Evolutionary conservation across 352 stramenopile genomes (phyloP).

Genomic region (Pythium rishiriense): DNA sequence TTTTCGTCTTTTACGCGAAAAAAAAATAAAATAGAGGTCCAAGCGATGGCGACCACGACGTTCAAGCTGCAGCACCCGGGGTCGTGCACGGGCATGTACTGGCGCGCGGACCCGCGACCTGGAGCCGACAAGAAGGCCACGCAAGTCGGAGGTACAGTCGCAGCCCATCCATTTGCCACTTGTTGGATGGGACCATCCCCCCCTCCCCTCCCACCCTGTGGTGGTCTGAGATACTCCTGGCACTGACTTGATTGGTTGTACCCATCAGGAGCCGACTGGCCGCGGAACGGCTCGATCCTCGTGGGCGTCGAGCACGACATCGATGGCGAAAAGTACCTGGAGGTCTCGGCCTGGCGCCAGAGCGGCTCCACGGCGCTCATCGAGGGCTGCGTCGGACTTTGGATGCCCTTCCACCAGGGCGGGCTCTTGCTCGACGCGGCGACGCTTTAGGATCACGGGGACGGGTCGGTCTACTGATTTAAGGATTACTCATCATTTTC

Average conservation of each 20-base stretch:
- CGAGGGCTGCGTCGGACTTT: slow-evolving; percentile 8
- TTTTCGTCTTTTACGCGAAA: neutral
- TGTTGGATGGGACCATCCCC: neutral
- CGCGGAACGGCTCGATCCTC: slow-evolving; percentile 15
- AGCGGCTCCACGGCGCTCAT: neutral
- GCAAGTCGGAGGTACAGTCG: neutral
- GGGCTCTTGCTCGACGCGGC: slow-evolving; percentile 5
- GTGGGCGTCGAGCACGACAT: slow-evolving; percentile 10
- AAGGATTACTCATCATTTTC: neutral
- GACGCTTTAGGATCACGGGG: neutral
- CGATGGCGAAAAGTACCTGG: slow-evolving; percentile 1
- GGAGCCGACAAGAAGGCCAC: neutral
- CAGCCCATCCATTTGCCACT: too few species aligned
- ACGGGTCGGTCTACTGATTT: neutral
- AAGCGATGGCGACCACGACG: neutral
- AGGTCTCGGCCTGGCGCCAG: slow-evolving; percentile 11
- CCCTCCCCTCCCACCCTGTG: neutral
- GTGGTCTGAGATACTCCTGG: neutral
- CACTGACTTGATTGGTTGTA: neutral
- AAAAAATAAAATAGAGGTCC: neutral
- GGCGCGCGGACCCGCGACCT: slow-evolving; percentile 4
- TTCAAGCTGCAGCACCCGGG: slow-evolving; percentile 14
- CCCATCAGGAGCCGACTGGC: slow-evolving; percentile 2
- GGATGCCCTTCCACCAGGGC: slow-evolving; percentile 15
- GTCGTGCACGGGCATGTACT: slow-evolving; percentile 20